Percentiles rank a stretch among this genome's conserved stretches.
Evolutionary conservation across 2,329 filamentous ascomycete genomes (phyloP).

Genomic region (Paraphoma sp.): DNA sequence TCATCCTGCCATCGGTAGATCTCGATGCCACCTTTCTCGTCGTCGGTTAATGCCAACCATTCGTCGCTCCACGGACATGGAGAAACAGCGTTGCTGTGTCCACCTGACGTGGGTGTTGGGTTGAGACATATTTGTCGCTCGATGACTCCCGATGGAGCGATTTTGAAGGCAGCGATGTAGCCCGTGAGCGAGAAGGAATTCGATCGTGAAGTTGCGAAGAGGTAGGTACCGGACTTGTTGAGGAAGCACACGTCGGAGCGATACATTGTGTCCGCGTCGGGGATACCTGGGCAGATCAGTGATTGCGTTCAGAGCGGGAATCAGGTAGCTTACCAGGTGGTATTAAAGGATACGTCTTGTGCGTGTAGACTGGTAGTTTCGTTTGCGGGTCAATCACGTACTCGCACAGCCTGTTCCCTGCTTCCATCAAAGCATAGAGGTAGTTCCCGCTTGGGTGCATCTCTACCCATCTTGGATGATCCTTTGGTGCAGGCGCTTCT

Average conservation of each 20-base stretch:
- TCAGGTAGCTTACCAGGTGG: conserved; percentile 68
- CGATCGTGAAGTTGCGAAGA: conserved; percentile 84
- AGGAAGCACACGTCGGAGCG: conserved; percentile 84
- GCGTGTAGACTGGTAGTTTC: conserved; percentile 78
- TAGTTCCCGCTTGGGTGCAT: conserved; percentile 80
- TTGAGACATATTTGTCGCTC: conserved; percentile 81
- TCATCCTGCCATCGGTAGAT: conserved; percentile 88
- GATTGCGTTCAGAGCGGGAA: neutral
- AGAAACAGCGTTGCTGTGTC: conserved; percentile 86
- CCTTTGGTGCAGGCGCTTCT: conserved; percentile 71
- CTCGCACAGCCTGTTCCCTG: conserved; percentile 82
- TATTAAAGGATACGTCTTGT: conserved; percentile 78
- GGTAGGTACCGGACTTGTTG: conserved; percentile 71
- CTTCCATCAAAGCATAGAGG: conserved; percentile 87
- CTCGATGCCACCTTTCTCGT: conserved; percentile 86
- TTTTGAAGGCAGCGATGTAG: conserved; percentile 81
- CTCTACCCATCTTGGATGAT: conserved; percentile 89
- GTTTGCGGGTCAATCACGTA: conserved; percentile 79
- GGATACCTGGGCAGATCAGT: conserved; percentile 38
- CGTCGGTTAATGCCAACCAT: conserved; percentile 88
- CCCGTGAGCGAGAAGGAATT: conserved; percentile 79
- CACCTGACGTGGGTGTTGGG: conserved; percentile 85
- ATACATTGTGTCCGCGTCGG: conserved; percentile 68
- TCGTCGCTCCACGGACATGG: conserved; percentile 86
- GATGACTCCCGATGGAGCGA: conserved; percentile 72